phyloP scores from a whole-genome alignment of 192 early-diverging fungal species.

The Rhizoclosmatium globosum region DNA sequence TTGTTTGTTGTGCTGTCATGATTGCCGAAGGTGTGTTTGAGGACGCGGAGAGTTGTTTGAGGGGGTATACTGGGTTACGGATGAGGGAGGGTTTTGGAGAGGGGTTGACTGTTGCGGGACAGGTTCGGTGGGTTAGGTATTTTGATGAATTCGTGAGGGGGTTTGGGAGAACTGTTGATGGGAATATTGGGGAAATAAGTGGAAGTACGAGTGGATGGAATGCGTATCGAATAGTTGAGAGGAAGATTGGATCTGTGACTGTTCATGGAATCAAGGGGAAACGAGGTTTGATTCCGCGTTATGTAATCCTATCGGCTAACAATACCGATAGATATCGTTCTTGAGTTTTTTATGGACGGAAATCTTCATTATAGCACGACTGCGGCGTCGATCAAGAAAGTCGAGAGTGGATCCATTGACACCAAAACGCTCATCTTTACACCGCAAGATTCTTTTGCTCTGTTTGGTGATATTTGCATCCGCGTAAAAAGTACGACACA shows the following conservation, averaged over 20 bases:
- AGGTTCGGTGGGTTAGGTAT: conserved; percentile 63
- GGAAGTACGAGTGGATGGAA: too few relatives aligned
- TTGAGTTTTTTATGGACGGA: too few relatives aligned
- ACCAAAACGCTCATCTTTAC: too few relatives aligned
- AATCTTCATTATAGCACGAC: too few relatives aligned
- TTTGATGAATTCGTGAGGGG: conserved; percentile 45
- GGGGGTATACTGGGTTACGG: conserved; percentile 54
- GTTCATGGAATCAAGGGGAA: too few relatives aligned
- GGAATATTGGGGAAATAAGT: background rate
- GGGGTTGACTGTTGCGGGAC: conserved; percentile 68
- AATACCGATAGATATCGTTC: too few relatives aligned
- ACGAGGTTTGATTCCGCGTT: too few relatives aligned
- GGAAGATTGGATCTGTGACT: too few relatives aligned
- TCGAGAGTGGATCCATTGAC: too few relatives aligned
- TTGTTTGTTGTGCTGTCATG: conserved; percentile 61
- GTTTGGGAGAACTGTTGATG: background rate
- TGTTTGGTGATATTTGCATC: background rate
- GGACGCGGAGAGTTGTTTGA: conserved; percentile 51
- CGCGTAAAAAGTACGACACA: background rate
- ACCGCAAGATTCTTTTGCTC: background rate
- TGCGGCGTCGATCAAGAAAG: too few relatives aligned
- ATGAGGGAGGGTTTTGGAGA: conserved; percentile 58
- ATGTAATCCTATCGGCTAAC: too few relatives aligned
- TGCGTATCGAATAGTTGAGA: too few relatives aligned
- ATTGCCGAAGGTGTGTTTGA: conserved; percentile 45